Base-by-base conservation (phyloP, 768 basidiomycete species). In the Boletus pseudopeckii region DNA sequence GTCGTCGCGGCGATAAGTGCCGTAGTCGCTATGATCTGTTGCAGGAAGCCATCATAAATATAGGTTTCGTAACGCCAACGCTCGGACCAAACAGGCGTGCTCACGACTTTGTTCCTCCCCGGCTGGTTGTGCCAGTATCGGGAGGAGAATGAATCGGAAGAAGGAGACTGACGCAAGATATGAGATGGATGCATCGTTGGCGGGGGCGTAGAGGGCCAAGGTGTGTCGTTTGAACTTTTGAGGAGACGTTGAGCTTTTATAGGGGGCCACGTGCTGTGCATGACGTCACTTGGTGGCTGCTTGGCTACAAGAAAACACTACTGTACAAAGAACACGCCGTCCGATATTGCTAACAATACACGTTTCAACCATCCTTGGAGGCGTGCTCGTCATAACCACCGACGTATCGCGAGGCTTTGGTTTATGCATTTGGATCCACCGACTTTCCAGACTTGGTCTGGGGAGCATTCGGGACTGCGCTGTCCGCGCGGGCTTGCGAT, bases 81-180 rank as follows among this genome's bases (percentile, higher is more conserved):
- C 13, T 33, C 20, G 17, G 4, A 22, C 22, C 17, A 11, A 22
- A 26, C 10, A n/a, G 7, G 22, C 17, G 11, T 22, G 37, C 69
- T 57, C 50, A 71, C 69, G 38, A 72, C 56, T 62, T 70, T 72
- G 52, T 63, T 71, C 48, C 69, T 64, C 32, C 65, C 63, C 13
- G 69, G 43, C 40, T 72, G 69, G 41, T 65, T 71, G 47, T 69
- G 63, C 69, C 69, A 71, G 50, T 67, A 72, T 43, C 69, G 55
- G 18, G 65, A 64, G 15, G 65, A 58, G 38, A 69, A 70, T 22
- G 66, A 54, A 20, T 68, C 53, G 2, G 62, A 60, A 20, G 65
- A 50, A 15, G 50, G 55, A 42, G 67, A 62, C 39, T 70, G 69
- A 24, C 53, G 61, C 47, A 36, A 48, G 37, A 64, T 52, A 18